These are phyloP conservation scores for Magnusiomyces ingens DNA, from an alignment of 1,139 yeast species.

Conservation along the genomic window DNA sequence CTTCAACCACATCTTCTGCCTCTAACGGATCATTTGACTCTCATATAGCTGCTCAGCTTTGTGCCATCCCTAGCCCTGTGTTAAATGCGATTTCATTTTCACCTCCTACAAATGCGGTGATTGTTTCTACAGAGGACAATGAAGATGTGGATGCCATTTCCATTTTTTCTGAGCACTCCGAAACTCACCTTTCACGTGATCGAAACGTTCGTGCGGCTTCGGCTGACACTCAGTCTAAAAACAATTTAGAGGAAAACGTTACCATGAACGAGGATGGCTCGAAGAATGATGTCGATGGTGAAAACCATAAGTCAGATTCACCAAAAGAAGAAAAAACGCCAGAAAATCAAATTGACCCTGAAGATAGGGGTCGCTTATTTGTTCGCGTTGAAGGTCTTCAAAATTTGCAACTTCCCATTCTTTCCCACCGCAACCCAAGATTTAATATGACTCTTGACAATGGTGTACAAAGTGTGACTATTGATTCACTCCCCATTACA, in stretches of 20 bases:
- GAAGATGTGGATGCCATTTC: slow-evolving; percentile 12
- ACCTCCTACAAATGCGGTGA: slow-evolving; percentile 14
- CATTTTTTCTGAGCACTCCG: slow-evolving; percentile 7
- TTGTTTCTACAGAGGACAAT: slow-evolving; percentile 11
- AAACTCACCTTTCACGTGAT: neutral
- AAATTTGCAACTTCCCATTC: slow-evolving; percentile 49
- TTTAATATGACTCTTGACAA: slow-evolving; percentile 74
- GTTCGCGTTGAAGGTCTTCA: slow-evolving; percentile 58
- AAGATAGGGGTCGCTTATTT: slow-evolving; percentile 72
- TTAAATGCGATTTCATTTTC: slow-evolving; percentile 21
- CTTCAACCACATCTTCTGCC: neutral
- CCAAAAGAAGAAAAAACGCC: neutral
- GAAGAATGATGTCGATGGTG: too few relatives aligned
- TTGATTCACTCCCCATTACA: slow-evolving; percentile 51
- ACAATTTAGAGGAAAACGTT: neutral
- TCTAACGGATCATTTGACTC: slow-evolving; percentile 10
- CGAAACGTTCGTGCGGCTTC: neutral
- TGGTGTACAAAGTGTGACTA: slow-evolving; percentile 77
- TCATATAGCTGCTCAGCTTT: slow-evolving; percentile 21
- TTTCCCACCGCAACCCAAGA: slow-evolving; percentile 38
- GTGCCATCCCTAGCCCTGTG: slow-evolving; percentile 21
- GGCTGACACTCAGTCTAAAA: neutral
- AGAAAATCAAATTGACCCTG: slow-evolving; percentile 28
- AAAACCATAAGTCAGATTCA: too few relatives aligned
- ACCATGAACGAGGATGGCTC: neutral